Base-by-base conservation (phyloP, 2,329 filamentous ascomycete species). In the Trichoderma sp. region DNA sequence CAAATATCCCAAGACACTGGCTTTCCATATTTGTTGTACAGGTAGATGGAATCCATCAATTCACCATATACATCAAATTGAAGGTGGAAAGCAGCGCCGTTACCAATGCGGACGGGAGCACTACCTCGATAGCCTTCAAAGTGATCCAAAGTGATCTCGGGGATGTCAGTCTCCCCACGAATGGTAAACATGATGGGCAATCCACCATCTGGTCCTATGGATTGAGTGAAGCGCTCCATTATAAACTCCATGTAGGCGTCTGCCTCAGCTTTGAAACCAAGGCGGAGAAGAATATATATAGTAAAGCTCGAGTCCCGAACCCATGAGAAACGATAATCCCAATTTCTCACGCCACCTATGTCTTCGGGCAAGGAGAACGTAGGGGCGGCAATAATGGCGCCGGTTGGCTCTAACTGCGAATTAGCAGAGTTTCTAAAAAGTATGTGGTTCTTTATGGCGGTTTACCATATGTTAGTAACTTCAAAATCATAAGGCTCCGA, bases 171-270 rank as follows among this genome's bases (percentile, higher is more conserved):
- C 58, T 89, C 90, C 61, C 92, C 92, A 28, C 88, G 86, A 74
- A 95, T 94, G 53, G 90, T 93, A 78, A 94, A 94, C 92, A 95
- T 94, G 77, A 95, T 93, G 13, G 92, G 92, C 43, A 95, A 81
- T 0, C 87, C 89, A 34, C 89, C 88, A 64, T 90, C 87, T 1
- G 85, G 78, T 8, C 83, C 83, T n/a, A 88, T 85, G 1, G 90
- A 90, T 72, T 88, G 85, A 36, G 88, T 83, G 73, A 94, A 89
- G 11, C 91, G 87, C 74, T 92, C 88, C 80, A 88, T 92, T 74
- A 95, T 93, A 78, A 94, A 95, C 68, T 87, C 86, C 86, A 94
- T 93, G 79, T 93, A 95, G 1, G 91, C 89, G 78, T 94, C 91
- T 4, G 92, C 92, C 79, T 95, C 92, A 23, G 90, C 87, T 32